Evolutionary conservation across 345 rosid species (phyloP).

Genomic region (Gossypium raimondii): DNA sequence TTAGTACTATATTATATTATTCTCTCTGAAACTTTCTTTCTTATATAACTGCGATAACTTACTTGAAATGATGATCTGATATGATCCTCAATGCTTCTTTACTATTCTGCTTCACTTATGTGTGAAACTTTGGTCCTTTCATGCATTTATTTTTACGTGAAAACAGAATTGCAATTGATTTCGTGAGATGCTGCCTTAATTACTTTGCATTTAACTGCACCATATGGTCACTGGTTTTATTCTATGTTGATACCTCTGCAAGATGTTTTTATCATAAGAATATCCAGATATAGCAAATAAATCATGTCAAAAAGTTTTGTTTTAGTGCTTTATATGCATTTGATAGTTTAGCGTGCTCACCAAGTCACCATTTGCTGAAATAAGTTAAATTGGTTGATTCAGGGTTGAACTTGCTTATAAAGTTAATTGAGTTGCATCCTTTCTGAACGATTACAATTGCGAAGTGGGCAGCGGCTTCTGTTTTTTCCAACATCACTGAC

Average conservation of each 20-base stretch:
- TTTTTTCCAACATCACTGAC: background rate
- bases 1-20: background rate
- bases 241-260: background rate
- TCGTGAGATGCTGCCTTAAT: background rate
- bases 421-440: background rate
- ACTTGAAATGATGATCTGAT: background rate
- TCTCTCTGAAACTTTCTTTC: background rate
- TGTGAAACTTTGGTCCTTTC: background rate
- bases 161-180: background rate
- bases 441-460: background rate
- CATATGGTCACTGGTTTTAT: background rate
- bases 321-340: background rate
- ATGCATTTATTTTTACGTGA: background rate
- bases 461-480: background rate
- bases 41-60: background rate
- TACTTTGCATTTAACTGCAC: background rate
- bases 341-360: background rate
- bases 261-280: background rate
- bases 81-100: background rate
- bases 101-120: background rate
- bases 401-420: background rate
- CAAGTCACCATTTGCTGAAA: background rate
- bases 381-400: background rate
- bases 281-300: background rate
- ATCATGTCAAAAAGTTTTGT: background rate